Evolutionary conservation across 106 monocot genomes (phyloP).

Genomic region (Phalaenopsis aphrodite): DNA sequence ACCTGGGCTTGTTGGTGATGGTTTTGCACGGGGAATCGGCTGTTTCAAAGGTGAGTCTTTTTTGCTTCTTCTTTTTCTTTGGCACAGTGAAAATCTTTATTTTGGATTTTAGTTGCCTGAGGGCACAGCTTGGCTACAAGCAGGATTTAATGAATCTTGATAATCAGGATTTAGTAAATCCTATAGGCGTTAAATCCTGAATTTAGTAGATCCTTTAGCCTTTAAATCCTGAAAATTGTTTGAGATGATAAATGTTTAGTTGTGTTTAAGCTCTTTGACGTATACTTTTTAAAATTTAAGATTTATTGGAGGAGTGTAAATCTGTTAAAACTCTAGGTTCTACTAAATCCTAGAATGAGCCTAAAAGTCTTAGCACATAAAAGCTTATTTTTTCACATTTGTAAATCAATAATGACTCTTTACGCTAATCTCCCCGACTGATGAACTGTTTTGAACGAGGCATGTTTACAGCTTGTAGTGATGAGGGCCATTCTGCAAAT

Average conservation of each 20-base stretch:
- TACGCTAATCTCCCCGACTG: background rate
- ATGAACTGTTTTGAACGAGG: background rate
- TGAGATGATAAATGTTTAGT: too few relatives aligned
- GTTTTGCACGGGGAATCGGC: slow-evolving; percentile 59
- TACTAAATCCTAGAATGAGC: too few relatives aligned
- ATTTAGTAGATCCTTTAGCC: too few relatives aligned
- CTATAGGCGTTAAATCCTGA: too few relatives aligned
- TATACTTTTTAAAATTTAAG: too few relatives aligned
- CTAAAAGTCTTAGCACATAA: background rate
- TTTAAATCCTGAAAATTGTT: too few relatives aligned
- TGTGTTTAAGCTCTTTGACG: too few relatives aligned
- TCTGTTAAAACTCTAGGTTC: too few relatives aligned
- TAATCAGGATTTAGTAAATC: too few relatives aligned
- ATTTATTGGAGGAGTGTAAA: too few relatives aligned
- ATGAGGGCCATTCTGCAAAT: slow-evolving; percentile 16
- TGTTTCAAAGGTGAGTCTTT: slow-evolving; percentile 47
- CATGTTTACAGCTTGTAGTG: slow-evolving; percentile 37
- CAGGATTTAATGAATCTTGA: too few relatives aligned
- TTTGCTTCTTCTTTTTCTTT: background rate
- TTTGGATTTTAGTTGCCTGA: background rate
- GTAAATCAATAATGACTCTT: background rate
- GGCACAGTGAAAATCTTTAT: background rate
- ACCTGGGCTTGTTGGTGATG: slow-evolving; percentile 54
- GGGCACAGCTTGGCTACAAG: too few relatives aligned
- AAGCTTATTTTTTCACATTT: background rate